Conservation (phyloP, 345 rosid genomes). For the Mercurialis annua region DNA sequence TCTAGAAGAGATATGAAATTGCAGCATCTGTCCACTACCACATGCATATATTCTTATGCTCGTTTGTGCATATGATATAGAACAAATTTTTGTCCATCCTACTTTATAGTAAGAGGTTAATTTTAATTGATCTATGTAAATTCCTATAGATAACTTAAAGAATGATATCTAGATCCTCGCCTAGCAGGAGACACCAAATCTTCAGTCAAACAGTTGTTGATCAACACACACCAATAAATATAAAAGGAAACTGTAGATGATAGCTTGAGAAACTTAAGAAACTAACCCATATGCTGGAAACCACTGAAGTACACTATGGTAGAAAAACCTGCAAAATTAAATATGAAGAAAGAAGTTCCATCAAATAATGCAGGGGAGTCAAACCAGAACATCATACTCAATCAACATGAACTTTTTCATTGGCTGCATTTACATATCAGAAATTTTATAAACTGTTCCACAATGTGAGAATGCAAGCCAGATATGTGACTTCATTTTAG, state of each 20-base stretch:
- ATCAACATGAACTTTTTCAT: neutral
- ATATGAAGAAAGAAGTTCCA: neutral
- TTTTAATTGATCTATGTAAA: neutral
- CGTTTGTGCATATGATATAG: neutral
- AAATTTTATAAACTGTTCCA: neutral
- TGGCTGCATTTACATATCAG: neutral
- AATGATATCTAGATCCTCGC: neutral
- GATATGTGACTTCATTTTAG: neutral
- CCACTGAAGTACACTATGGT: conserved; percentile 87
- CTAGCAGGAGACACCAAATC: neutral
- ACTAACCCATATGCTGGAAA: conserved; percentile 82
- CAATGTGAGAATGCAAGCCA: neutral
- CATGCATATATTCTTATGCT: neutral
- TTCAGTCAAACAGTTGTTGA: neutral
- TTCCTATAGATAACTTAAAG: neutral
- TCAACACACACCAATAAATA: neutral
- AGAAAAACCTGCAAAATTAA: conserved; percentile 69
- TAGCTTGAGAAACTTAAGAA: neutral
- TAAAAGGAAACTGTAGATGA: neutral
- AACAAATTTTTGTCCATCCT: neutral
- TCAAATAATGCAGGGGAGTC: conserved; percentile 1
- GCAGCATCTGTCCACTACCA: neutral
- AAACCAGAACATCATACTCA: conserved; percentile 8
- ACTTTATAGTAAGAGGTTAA: neutral
- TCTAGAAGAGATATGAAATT: neutral